Evolutionary conservation across 495 filamentous ascomycete species (phyloP).

Genomic region (Eremomyces bilateralis): DNA sequence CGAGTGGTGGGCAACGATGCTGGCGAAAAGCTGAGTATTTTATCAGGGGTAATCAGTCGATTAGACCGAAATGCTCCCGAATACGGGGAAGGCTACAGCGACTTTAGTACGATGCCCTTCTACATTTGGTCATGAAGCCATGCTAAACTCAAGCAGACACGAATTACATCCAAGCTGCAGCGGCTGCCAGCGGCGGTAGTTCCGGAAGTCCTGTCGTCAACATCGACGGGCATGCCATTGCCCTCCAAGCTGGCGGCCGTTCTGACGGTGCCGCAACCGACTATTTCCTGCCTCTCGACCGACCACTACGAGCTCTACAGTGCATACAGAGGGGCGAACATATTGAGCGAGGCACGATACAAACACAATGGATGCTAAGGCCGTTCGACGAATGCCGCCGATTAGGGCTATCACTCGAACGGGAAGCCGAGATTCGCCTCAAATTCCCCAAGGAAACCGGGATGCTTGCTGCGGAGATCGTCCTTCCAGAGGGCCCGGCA

Average conservation of each 20-base stretch:
- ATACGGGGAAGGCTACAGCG: conserved; percentile 94
- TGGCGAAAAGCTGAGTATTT: conserved; percentile 93
- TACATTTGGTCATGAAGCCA: neutral
- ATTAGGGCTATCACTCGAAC: conserved; percentile 62
- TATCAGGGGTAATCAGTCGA: conserved; percentile 91
- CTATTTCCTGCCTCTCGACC: conserved; percentile 88
- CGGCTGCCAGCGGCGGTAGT: conserved; percentile 85
- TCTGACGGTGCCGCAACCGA: conserved; percentile 90
- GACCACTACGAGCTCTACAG: conserved; percentile 64
- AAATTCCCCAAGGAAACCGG: conserved; percentile 82
- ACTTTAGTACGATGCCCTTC: conserved; percentile 38
- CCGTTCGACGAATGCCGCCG: conserved; percentile 94
- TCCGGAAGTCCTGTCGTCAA: conserved; percentile 96
- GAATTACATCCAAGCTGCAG: conserved; percentile 96
- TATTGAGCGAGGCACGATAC: conserved; percentile 81
- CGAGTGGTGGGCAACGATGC: conserved; percentile 97
- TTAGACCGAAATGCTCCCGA: conserved; percentile 92
- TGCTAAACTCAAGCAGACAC: conserved; percentile 29
- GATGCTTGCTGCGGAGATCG: conserved; percentile 89
- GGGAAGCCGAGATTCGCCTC: conserved; percentile 64
- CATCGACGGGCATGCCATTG: conserved; percentile 78
- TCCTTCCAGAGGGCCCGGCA: conserved; percentile 76
- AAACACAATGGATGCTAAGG: conserved; percentile 90
- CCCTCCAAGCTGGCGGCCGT: conserved; percentile 83
- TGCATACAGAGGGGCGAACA: conserved; percentile 57